A percentile compares a stretch with the other conserved stretches of the same genome.
phyloP scores from a whole-genome alignment of 2,329 filamentous ascomycete genomes.

The Paraconiothyrium sp. region DNA sequence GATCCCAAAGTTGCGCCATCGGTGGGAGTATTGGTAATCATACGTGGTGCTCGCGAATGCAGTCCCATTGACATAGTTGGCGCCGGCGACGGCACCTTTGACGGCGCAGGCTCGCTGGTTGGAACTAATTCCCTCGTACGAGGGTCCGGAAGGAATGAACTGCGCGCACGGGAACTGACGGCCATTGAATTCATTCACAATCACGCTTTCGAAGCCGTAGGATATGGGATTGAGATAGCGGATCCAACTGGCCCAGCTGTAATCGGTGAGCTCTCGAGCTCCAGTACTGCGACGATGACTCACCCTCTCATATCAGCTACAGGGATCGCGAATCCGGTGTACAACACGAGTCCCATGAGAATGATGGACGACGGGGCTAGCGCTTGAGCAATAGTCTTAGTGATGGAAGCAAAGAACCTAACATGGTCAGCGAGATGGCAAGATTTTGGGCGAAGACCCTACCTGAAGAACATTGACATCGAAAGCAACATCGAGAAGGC shows the following conservation, averaged over 20 bases:
- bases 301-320: conserved; percentile 69
- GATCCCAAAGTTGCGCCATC: conserved; percentile 60
- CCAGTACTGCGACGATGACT: neutral
- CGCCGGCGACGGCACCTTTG: conserved; percentile 54
- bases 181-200: conserved; percentile 82
- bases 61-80: conserved; percentile 50
- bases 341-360: conserved; percentile 72
- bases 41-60: conserved; percentile 47
- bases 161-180: conserved; percentile 65
- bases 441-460: conserved; percentile 32
- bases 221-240: conserved; percentile 81
- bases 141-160: conserved; percentile 54
- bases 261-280: neutral
- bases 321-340: conserved; percentile 71
- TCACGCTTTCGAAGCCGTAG: conserved; percentile 81
- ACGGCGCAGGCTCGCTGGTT: conserved; percentile 50
- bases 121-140: conserved; percentile 49
- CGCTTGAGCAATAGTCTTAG: conserved; percentile 70
- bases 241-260: conserved; percentile 80
- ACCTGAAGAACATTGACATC: conserved; percentile 89
- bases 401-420: conserved; percentile 70
- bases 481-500: conserved; percentile 76
- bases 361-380: conserved; percentile 65
- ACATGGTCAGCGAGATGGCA: neutral
- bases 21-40: conserved; percentile 48